phyloP scores from a whole-genome alignment of 2,329 filamentous ascomycete genomes.

The Sporothrix brasiliensis region DNA sequence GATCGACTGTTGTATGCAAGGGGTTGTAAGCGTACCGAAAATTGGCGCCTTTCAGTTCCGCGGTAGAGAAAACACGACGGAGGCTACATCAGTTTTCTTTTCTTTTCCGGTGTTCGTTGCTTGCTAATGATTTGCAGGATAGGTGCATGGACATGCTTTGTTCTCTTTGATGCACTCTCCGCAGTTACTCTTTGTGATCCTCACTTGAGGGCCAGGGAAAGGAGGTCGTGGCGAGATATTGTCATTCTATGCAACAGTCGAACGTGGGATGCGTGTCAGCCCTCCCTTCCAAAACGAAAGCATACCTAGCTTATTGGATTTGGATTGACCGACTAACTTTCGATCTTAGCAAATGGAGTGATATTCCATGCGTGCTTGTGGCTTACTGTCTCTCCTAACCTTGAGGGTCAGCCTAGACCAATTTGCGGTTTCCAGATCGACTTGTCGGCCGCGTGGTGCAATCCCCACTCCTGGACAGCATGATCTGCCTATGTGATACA shows the following conservation, averaged over 20 bases:
- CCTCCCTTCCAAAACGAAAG: neutral
- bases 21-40: neutral
- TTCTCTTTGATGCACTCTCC: neutral
- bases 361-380: neutral
- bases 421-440: neutral
- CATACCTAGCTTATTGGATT: neutral
- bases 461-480: conserved; percentile 5
- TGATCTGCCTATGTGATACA: conserved; percentile 7
- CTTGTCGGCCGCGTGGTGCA: neutral
- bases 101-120: neutral
- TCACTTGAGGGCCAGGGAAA: neutral
- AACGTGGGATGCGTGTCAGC: neutral
- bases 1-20: neutral
- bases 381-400: neutral
- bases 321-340: no score
- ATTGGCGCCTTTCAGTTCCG: neutral
- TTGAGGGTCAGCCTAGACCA: no score
- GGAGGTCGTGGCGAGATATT: conserved; percentile 1
- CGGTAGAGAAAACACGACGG: neutral
- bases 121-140: conserved; percentile 4
- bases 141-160: conserved; percentile 5
- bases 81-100: neutral
- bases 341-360: neutral
- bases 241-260: neutral
- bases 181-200: neutral